These are phyloP conservation scores for Fagus sylvatica DNA, from an alignment of 306 rosid species.

Conservation along the genomic window DNA sequence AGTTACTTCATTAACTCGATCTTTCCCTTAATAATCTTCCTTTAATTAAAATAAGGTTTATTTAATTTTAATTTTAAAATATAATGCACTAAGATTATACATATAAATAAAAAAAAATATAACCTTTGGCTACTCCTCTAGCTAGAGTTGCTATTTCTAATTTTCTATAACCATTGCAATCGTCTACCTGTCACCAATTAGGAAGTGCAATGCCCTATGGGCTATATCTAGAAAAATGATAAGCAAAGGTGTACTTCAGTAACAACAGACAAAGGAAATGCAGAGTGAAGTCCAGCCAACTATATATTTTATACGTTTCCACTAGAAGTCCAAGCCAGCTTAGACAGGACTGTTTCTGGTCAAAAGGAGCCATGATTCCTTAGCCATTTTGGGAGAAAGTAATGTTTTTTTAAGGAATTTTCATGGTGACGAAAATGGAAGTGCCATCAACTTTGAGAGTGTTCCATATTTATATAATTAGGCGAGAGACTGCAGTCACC, in stretches of 20 bases:
- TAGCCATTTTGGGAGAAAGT: constrained; percentile 30
- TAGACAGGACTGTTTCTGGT: constrained; percentile 19
- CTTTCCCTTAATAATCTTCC: too few species aligned
- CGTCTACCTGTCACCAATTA: background rate
- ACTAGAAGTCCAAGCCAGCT: background rate
- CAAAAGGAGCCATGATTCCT: constrained; percentile 44
- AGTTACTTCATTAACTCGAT: too few species aligned
- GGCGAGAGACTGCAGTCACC: constrained; percentile 17
- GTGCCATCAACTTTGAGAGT: constrained; percentile 23
- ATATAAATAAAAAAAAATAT: too few species aligned
- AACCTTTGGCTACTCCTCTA: background rate
- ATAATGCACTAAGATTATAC: too few species aligned
- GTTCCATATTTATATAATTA: constrained; percentile 14
- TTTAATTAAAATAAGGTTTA: too few species aligned
- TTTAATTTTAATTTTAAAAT: too few species aligned
- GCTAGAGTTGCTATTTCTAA: background rate
- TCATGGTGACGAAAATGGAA: constrained; percentile 34
- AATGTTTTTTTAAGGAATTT: constrained; percentile 25
- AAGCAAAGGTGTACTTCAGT: background rate
- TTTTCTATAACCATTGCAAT: background rate
- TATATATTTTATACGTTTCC: background rate
- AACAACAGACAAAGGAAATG: background rate
- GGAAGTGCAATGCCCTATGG: background rate
- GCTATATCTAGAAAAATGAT: background rate
- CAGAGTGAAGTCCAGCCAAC: constrained; percentile 8